Evolutionary conservation across 768 basidiomycete species (phyloP).

Genomic region (Gautieria morchelliformis): DNA sequence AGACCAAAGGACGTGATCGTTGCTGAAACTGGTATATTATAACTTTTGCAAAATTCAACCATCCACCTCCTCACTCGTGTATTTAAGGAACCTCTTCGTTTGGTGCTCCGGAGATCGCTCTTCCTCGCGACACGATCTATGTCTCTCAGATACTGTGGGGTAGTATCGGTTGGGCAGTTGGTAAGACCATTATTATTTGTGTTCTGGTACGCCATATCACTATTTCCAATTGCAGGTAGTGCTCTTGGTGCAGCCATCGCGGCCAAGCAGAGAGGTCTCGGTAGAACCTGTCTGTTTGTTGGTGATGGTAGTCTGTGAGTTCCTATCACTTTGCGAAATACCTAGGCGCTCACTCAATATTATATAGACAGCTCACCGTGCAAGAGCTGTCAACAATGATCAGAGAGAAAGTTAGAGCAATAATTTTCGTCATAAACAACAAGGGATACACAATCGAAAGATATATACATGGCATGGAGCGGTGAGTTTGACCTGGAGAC

Average conservation of each 20-base stretch:
- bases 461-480: slow-evolving; percentile 53
- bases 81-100: slow-evolving; percentile 66
- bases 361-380: slow-evolving; percentile 56
- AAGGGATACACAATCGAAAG: slow-evolving; percentile 84
- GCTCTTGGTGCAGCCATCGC: slow-evolving; percentile 47
- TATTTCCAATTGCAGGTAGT: slow-evolving; percentile 29
- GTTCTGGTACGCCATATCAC: background rate
- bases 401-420: slow-evolving; percentile 59
- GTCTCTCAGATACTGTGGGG: slow-evolving; percentile 83
- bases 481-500: slow-evolving; percentile 23
- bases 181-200: slow-evolving; percentile 26
- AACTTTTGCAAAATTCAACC: background rate
- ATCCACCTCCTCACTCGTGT: background rate
- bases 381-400: slow-evolving; percentile 87
- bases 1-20: slow-evolving; percentile 64
- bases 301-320: too few relatives aligned
- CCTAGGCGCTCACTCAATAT: background rate
- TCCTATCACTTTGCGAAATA: background rate
- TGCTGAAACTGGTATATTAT: slow-evolving; percentile 65
- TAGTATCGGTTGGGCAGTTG: slow-evolving; percentile 84
- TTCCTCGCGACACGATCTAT: slow-evolving; percentile 61
- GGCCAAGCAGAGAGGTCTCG: too few relatives aligned
- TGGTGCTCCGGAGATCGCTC: slow-evolving; percentile 70
- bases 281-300: too few relatives aligned
- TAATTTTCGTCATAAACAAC: slow-evolving; percentile 78